Evolutionary conservation across 2,329 filamentous ascomycete species (phyloP).

Genomic region (Tolypocladium nubicola): DNA sequence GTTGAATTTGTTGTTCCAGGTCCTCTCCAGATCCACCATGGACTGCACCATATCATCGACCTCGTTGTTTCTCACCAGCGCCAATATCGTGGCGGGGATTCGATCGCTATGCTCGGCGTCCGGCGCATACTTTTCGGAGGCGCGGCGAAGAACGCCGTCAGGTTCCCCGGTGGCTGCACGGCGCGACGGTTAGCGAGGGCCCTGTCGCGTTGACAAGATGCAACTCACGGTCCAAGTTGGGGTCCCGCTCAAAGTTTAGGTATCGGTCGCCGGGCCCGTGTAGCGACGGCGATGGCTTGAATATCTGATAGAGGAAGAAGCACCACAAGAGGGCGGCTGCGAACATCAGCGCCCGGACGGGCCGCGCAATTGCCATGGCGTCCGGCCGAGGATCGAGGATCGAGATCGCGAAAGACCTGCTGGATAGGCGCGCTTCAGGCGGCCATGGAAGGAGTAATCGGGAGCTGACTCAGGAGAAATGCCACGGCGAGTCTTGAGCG

Average conservation of each 20-base stretch:
- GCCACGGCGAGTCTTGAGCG: not conserved
- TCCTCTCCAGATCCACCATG: slow-evolving; percentile 85
- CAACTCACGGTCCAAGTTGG: slow-evolving; percentile 71
- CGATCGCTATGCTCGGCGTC: slow-evolving; percentile 67
- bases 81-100: slow-evolving; percentile 87
- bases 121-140: slow-evolving; percentile 66
- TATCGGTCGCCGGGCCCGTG: slow-evolving; percentile 28
- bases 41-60: slow-evolving; percentile 72
- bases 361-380: slow-evolving; percentile 75
- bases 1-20: slow-evolving; percentile 98
- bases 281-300: slow-evolving; percentile 43
- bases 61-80: slow-evolving; percentile 88
- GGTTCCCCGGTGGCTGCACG: slow-evolving; percentile 70
- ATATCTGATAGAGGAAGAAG: slow-evolving; percentile 69
- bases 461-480: not conserved
- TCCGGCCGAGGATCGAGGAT: slow-evolving; percentile 5
- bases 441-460: slow-evolving; percentile 1
- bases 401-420: not conserved
- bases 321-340: slow-evolving; percentile 62
- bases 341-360: slow-evolving; percentile 68
- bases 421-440: not conserved
- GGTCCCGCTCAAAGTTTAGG: slow-evolving; percentile 63
- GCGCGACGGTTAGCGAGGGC: slow-evolving; percentile 7
- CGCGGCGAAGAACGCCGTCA: slow-evolving; percentile 61
- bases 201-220: slow-evolving; percentile 1